Evolutionary conservation across 768 basidiomycete genomes (phyloP), one percentile per base, ranked within the genome.

Genomic region (Rhizopogon rudus): DNA sequence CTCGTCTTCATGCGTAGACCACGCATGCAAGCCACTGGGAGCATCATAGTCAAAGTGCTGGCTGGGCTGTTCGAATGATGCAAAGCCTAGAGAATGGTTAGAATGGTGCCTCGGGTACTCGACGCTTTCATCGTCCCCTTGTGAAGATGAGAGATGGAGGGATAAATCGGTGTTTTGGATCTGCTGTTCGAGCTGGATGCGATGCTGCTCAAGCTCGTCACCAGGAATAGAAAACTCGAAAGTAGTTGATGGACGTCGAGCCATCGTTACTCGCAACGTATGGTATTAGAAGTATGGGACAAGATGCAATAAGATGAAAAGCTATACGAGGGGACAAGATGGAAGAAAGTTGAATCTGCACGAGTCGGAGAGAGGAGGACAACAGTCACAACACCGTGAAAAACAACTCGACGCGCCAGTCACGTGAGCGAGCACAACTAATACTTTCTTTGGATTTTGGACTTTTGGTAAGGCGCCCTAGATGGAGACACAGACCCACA

Each of bases 401-500:
- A 58, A 57, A 51, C 57, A 31, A 35, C 40, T 17, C 54, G 45
- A 60, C 68, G 68, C 68, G 68, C 61, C 49, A 31, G 53, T 67
- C 68, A 69, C 64, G 64, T 69, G 68, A 58, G 0, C 65, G 63
- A 55, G 33, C 35, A 42, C 50, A 44, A 17, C 35, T 35, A 35
- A 10, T 12, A 20, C 43, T 44, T 44, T 20, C 20, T 28, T 17
- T n/a, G 42, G 42, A 1, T 43, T 43, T 22, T 8, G 42, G 22
- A 25, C 25, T 25, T 43, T n/a, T 37, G 20, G 40, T 52, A 31
- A n/a, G 35, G 25, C 4, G 25, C 9, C 41, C 16, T 37, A 13
- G 41, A 88, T 89, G 88, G 87, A 88, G 58, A 82, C 87, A 53
- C 81, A 81, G 64, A 80, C 80, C 29, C 92, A 96, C 72, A 95